Base-by-base conservation (phyloP, 495 filamentous ascomycete species). In the Pyronema domesticum region DNA sequence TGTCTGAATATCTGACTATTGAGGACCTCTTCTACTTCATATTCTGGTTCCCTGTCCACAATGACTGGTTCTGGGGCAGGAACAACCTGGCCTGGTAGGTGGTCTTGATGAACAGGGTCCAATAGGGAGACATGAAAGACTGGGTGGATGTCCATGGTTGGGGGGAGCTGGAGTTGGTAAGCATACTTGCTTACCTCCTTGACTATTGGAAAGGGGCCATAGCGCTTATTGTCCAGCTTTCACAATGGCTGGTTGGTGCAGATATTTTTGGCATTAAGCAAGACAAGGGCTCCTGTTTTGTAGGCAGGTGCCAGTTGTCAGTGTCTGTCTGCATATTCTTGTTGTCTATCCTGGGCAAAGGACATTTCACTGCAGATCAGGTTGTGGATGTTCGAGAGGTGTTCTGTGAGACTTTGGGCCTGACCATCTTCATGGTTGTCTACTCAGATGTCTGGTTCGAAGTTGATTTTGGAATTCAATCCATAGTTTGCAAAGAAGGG, bases 401-500 rank as follows among this genome's bases (percentile, higher is more conserved):
- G 43, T 17, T 46, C 43, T 7, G 43, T 17, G 13, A 15, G 7
- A 7, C 7, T 7, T 15, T 46, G 43, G n/a, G 43, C 43, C 7
- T 46, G 13, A 8, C 7, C 7, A 7, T 7, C 7, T 15, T 46
- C 14, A 17, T 7, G 7, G 7, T 7, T 46, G 43, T 46, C 43
- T 11, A 17, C 19, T 15, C 43, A 6, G 14, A 46, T 46, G 43
- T 46, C 43, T 7, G 19, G 43, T 17, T 46, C 14, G 14, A 46
- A 46, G 43, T 7, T 6, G 14, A 11, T 15, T 19, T 0, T 9
- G 3, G 53, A 33, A 3, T 46, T 8, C 11, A 9, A 33, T 9
- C 48, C 48, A n/a, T 43, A 35, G 1, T 50, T 50, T 18, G 51
- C 42, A 17, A 55, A 59, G 57, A 60, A 60, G 1, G 34, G 58